Conservation (phyloP, 208 protist species). For the Leishmania guyanensis region DNA sequence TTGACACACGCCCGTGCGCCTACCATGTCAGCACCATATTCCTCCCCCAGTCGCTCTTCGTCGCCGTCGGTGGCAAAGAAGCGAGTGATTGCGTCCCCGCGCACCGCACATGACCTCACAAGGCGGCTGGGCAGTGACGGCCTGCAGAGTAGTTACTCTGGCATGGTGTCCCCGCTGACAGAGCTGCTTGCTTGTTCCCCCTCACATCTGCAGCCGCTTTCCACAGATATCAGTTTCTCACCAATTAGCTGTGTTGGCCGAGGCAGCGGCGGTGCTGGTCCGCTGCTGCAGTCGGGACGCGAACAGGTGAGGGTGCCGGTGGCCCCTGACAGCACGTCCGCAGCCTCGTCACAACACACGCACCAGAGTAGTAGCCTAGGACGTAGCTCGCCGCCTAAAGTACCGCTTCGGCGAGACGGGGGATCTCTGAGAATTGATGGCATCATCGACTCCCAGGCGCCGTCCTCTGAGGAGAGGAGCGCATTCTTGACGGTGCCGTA, state of each 20-base stretch:
- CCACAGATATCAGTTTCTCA: slow-evolving; percentile 1
- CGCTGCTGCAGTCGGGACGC: neutral
- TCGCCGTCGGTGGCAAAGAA: slow-evolving; percentile 20
- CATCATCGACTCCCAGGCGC: neutral
- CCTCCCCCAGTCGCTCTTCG: neutral
- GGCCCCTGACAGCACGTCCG: slow-evolving; percentile 10
- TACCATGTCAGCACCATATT: neutral
- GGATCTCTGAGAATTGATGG: neutral
- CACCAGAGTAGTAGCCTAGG: neutral
- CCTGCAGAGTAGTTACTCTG: neutral
- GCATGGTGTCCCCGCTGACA: slow-evolving; percentile 23
- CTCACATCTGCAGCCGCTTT: slow-evolving; percentile 29
- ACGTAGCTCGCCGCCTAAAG: slow-evolving; percentile 13
- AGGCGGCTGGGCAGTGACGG: slow-evolving; percentile 20
- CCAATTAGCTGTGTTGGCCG: neutral
- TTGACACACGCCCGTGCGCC: neutral
- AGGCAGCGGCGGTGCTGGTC: no score
- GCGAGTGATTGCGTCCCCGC: slow-evolving; percentile 25
- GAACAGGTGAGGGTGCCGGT: slow-evolving; percentile 1
- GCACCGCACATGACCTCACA: slow-evolving; percentile 24
- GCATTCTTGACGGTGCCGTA: neutral
- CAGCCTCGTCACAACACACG: neutral
- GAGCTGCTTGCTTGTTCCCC: slow-evolving; percentile 19
- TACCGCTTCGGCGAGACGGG: neutral
- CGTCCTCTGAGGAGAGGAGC: neutral